Evolutionary conservation across 345 rosid species (phyloP), one percentile per base, ranked within the genome.

Genomic region (Cardamine chenopodiifolia): DNA sequence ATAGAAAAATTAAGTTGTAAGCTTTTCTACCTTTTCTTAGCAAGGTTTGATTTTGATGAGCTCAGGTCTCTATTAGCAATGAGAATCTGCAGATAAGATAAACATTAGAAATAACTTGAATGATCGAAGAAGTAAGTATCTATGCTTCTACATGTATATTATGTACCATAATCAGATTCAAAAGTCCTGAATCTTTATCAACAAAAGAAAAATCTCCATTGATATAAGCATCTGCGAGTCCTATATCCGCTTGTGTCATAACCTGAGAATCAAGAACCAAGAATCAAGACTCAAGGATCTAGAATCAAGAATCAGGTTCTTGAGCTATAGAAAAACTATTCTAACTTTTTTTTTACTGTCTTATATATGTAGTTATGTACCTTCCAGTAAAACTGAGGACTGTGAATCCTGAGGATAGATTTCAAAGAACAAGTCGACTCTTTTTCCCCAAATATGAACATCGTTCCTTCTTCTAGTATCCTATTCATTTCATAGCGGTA

Each of bases 381-480:
- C 97, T 94, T 94, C 93, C 97, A 91, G 79, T 94, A 91, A 83
- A 94, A 90, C 54, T 83, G 90, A 45, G 97, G 93, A 80, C 71
- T 85, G 82, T 91, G 93, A 72, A 94, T 82, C 76, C 74, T 90
- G 78, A 94, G 69, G 40, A 77, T 71, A 72, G 83, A 71, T 74
- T 81, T 85, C 61, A 82, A 71, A 35, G 73, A 70, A 77, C 86
- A 88, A 37, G 75, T 82, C 68, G 76, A 58, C 20, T 54, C 53
- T 15, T 82, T 70, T 72, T 90, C 97, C 14, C 83, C 87, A n/a
- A 90, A 94, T 4, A 83, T 82, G 73, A 85, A 91, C 70, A 85
- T 84, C 9, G 95, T 87, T 70, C 97, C 97, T 81, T 90, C 95
- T 86, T 93, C 96, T 75, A 84, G 15, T 55, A 93, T 55, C 0